Evolutionary conservation across 108 stramenopile species (phyloP), one percentile per base, ranked within the genome.

Genomic region (Conticribra guillardii): DNA sequence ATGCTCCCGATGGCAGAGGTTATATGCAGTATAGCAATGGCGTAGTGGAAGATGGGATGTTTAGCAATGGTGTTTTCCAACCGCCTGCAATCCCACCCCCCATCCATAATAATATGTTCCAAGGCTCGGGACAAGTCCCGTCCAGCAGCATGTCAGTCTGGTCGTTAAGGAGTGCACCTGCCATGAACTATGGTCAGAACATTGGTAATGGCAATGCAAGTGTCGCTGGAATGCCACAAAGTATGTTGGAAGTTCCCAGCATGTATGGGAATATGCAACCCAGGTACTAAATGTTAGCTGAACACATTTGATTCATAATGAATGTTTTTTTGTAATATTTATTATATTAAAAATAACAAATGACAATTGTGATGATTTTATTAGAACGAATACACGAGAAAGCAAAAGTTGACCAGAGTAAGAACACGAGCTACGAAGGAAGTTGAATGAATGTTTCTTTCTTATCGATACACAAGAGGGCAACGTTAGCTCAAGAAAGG

Each of bases 51-150:
- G 76, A 78, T 19, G 76, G 76, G 5, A 46, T 53, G 41, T 78
- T 62, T 62, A 44, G 68, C 45, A 78, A 78, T 46, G 76, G 76
- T 24, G 76, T 78, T n/a, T 78, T 70, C 34, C 76, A 78, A 33
- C 76, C 68, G 7, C 67, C 67, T 1, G 26, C 23, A 28, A 41
- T 22, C 14, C 15, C 15, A 18, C 53, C 22, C 17, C 60, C 27
- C 29, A 22, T 8, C 26, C 30, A 47, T n/a, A 11, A 41, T 41
- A 11, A 41, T 11, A 11, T 5, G 11, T 5, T 41, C 37, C 8
- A 11, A 31, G 55, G 33, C 17, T 62, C 8, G 7, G 48, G 33
- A 14, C 32, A 58, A 24, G 63, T 66, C 23, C 69, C 76, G 16
- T 64, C 62, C 1, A 70, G 69, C 34, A 64, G 62, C 31, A 70